Percentiles rank a stretch among this genome's conserved stretches.
These are phyloP conservation scores for Penicillium sp. DNA, from an alignment of 2,329 filamentous ascomycete species.

Conservation along the genomic window DNA sequence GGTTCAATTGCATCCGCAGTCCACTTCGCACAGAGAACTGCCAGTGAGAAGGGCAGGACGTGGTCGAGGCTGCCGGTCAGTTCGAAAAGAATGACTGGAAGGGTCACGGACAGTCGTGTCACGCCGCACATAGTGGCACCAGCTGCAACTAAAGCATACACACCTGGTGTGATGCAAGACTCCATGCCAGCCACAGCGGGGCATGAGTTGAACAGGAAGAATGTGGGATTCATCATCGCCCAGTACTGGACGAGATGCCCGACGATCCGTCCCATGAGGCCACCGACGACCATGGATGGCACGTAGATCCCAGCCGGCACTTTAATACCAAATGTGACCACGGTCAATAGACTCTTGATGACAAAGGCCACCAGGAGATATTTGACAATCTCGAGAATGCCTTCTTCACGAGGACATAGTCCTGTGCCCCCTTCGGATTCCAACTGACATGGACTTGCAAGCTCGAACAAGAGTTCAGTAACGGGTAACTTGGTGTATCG, in stretches of 20 bases:
- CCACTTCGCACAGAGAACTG: conserved; percentile 96
- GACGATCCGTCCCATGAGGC: conserved; percentile 81
- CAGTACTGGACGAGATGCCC: conserved; percentile 82
- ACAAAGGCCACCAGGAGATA: conserved; percentile 75
- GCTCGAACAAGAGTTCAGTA: conserved; percentile 82
- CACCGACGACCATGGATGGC: conserved; percentile 96
- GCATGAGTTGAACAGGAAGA: conserved; percentile 72
- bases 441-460: conserved; percentile 78
- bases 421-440: conserved; percentile 67
- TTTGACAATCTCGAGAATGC: conserved; percentile 73
- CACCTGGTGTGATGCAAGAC: conserved; percentile 90
- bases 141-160: conserved; percentile 91
- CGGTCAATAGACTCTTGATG: conserved; percentile 84
- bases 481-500: conserved; percentile 83
- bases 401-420: conserved; percentile 71
- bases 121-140: conserved; percentile 98
- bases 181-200: conserved; percentile 64
- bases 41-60: conserved; percentile 88
- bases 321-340: conserved; percentile 93
- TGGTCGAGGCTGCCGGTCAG: conserved; percentile 93
- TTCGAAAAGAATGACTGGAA: conserved; percentile 94
- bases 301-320: conserved; percentile 96
- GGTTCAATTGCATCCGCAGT: conserved; percentile 94
- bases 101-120: conserved; percentile 84
- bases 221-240: conserved; percentile 69